These are phyloP conservation scores for Brassica hybrid DNA, from an alignment of 441 rosid species.

Conservation along the genomic window DNA sequence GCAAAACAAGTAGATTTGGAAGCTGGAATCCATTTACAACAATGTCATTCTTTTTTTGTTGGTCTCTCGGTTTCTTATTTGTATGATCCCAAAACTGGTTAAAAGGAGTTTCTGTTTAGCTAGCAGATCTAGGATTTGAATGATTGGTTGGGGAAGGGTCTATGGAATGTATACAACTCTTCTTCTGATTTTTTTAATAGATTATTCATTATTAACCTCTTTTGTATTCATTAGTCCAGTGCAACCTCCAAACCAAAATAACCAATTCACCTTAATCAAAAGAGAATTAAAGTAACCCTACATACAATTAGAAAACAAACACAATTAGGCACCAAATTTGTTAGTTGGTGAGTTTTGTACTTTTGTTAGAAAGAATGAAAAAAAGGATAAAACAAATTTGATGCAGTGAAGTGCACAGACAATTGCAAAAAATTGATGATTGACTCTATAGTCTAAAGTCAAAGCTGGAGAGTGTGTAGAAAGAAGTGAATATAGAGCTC, in stretches of 20 bases:
- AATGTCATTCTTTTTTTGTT: conserved; percentile 7
- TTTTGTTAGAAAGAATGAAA: too few relatives aligned
- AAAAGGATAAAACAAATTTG: too few relatives aligned
- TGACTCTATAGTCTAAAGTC: conserved; percentile 1
- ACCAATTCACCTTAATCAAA: too few relatives aligned
- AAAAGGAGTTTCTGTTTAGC: too few relatives aligned
- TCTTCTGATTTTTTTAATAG: not conserved
- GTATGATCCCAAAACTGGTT: too few relatives aligned
- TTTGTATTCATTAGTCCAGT: not conserved
- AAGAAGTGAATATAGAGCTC: not conserved
- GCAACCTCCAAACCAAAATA: not conserved
- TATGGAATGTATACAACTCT: conserved; percentile 18
- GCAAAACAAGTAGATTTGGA: conserved; percentile 22
- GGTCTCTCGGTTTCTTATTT: not conserved
- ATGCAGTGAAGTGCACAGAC: too few relatives aligned
- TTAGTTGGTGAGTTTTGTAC: too few relatives aligned
- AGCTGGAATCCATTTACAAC: conserved; percentile 14
- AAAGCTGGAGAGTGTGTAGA: conserved; percentile 2
- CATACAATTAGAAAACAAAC: too few relatives aligned
- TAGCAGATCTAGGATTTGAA: conserved; percentile 21
- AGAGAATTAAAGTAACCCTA: too few relatives aligned
- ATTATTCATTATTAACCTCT: conserved; percentile 9
- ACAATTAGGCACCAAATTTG: too few relatives aligned
- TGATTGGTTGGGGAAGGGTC: conserved; percentile 19
- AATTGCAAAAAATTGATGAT: not conserved